Evolutionary conservation across 495 filamentous ascomycete species (phyloP).

Genomic region (Aspergillus bridgeri): DNA sequence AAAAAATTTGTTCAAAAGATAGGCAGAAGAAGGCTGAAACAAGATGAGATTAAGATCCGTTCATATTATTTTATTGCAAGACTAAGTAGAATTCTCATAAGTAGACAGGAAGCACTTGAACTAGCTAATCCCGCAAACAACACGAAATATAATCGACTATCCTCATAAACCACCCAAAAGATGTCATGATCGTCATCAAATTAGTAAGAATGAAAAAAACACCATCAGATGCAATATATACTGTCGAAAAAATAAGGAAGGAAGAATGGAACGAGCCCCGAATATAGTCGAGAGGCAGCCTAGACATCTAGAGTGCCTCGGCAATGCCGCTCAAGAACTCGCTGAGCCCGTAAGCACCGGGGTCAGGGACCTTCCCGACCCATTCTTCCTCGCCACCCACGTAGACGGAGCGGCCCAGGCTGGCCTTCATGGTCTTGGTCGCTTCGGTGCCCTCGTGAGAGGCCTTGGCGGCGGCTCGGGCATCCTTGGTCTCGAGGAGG

Average conservation of each 20-base stretch:
- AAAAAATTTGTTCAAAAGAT: background rate
- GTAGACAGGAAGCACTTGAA: background rate
- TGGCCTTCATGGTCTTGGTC: conserved; percentile 89
- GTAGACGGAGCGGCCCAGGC: conserved; percentile 85
- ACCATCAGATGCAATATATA: conserved; percentile 14
- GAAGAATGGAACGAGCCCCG: background rate
- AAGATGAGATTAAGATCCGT: too few species aligned
- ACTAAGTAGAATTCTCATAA: background rate
- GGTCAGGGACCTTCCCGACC: conserved; percentile 76
- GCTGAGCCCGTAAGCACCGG: conserved; percentile 81
- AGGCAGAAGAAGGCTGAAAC: background rate
- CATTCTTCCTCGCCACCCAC: conserved; percentile 80
- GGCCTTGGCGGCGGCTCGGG: conserved; percentile 69
- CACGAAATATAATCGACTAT: background rate
- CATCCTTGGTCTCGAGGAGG: conserved; percentile 57
- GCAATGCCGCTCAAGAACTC: conserved; percentile 79
- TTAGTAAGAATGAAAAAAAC: conserved; percentile 11
- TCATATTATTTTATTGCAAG: background rate
- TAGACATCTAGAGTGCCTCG: conserved; percentile 34
- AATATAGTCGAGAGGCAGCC: conserved; percentile 2
- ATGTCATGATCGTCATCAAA: conserved; percentile 27
- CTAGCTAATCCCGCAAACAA: background rate
- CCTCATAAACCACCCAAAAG: background rate
- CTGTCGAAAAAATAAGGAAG: conserved; percentile 1
- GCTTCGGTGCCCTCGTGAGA: conserved; percentile 71